These are phyloP conservation scores for Raddia guianensis DNA, from an alignment of 176 grass and related monocot genomes.

Conservation along the genomic window DNA sequence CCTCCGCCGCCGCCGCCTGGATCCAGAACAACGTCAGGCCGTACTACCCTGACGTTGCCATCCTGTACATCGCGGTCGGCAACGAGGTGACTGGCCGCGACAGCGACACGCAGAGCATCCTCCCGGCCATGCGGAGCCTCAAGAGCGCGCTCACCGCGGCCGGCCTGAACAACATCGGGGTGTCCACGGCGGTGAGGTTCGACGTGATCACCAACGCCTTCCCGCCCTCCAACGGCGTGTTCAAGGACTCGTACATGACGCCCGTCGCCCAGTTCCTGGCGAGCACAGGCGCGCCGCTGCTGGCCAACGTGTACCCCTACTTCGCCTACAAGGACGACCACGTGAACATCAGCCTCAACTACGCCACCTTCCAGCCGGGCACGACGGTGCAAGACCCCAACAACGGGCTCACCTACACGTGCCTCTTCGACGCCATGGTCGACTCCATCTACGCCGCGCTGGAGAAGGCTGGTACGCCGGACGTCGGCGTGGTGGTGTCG, in stretches of 20 bases:
- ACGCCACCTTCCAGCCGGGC: slow-evolving; percentile 49
- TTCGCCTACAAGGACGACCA: slow-evolving; percentile 40
- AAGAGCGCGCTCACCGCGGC: slow-evolving; percentile 22
- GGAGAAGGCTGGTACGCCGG: slow-evolving; percentile 43
- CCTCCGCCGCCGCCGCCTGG: slow-evolving; percentile 34
- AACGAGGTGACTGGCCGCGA: slow-evolving; percentile 42
- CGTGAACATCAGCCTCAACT: slow-evolving; percentile 6
- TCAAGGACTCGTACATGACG: slow-evolving; percentile 29
- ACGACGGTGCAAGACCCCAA: slow-evolving; percentile 20
- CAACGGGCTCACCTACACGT: slow-evolving; percentile 48
- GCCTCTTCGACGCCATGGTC: slow-evolving; percentile 65
- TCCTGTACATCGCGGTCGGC: slow-evolving; percentile 60
- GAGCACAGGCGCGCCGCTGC: slow-evolving; percentile 42
- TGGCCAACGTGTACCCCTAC: slow-evolving; percentile 68
- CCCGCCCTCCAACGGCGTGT: slow-evolving; percentile 53
- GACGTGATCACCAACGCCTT: slow-evolving; percentile 34
- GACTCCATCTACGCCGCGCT: slow-evolving; percentile 61
- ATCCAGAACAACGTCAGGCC: slow-evolving; percentile 48
- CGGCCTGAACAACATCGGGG: slow-evolving; percentile 44
- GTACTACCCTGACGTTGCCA: slow-evolving; percentile 1
- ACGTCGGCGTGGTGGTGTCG: slow-evolving; percentile 50
- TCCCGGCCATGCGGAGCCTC: slow-evolving; percentile 65
- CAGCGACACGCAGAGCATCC: slow-evolving; percentile 14
- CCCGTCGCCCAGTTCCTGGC: slow-evolving; percentile 44
- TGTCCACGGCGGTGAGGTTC: slow-evolving; percentile 41